A percentile compares a stretch with the other conserved stretches of the same genome.
These are phyloP conservation scores for Thalia dealbata DNA, from an alignment of 176 grass and related monocot species.

Conservation along the genomic window DNA sequence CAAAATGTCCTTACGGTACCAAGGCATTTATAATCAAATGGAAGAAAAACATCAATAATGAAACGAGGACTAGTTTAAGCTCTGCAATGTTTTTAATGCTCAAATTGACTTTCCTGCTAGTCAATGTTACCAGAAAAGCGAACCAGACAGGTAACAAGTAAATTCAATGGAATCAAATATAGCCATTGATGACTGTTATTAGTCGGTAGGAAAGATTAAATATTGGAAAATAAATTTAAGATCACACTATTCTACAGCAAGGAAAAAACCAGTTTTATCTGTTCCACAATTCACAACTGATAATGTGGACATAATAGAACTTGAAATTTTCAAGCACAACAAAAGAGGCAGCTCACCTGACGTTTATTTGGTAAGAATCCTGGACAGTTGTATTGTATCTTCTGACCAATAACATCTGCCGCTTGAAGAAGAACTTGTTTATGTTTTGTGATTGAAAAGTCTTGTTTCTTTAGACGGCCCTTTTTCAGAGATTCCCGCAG, in stretches of 20 bases:
- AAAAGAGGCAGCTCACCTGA: conserved; percentile 38
- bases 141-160: no score
- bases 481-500: conserved; percentile 67
- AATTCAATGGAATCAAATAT: not conserved
- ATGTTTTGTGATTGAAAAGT: conserved; percentile 84
- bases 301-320: conserved; percentile 13
- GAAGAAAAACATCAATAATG: no score
- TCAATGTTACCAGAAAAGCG: no score
- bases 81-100: no score
- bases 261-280: not conserved
- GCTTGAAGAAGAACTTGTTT: conserved; percentile 57
- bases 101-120: no score
- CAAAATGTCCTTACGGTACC: not conserved
- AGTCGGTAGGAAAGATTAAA: not conserved
- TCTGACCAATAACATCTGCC: conserved; percentile 73
- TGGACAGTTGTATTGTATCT: conserved; percentile 68
- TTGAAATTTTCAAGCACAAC: not conserved
- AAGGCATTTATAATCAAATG: not conserved
- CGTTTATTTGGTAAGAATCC: conserved; percentile 87
- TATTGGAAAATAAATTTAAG: not conserved
- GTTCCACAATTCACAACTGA: not conserved
- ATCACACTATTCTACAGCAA: not conserved
- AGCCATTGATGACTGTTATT: not conserved
- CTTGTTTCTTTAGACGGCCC: conserved; percentile 80
- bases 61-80: no score